Evolutionary conservation across 805 yeast genomes (phyloP).

Genomic region (Millerago galiae): DNA sequence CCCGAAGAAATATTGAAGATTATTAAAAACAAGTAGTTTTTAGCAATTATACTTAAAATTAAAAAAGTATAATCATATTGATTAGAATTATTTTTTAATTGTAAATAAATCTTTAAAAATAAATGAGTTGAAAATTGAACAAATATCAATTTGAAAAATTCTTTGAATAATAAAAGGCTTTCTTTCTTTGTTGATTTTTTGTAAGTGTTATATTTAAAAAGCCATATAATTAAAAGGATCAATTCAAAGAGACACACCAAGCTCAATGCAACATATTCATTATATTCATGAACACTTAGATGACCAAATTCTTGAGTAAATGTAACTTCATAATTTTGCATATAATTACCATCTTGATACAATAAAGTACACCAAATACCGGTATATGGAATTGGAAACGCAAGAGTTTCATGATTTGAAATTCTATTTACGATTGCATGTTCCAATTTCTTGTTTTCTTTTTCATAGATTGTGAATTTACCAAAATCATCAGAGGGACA

Average conservation of each 20-base stretch:
- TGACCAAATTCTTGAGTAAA: slow-evolving; percentile 6
- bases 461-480: neutral
- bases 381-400: slow-evolving; percentile 1
- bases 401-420: neutral
- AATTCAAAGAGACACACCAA: neutral
- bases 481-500: slow-evolving; percentile 4
- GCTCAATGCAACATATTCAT: neutral
- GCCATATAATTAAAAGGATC: neutral
- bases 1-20: neutral
- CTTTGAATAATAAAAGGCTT: neutral
- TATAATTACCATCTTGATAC: slow-evolving; percentile 8
- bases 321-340: neutral
- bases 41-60: neutral
- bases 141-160: neutral
- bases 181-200: neutral
- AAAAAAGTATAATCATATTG: neutral
- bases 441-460: neutral
- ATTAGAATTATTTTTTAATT: neutral
- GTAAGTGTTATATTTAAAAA: neutral
- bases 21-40: neutral
- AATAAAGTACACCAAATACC: slow-evolving; percentile 9
- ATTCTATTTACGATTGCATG: slow-evolving; percentile 1
- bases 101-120: neutral
- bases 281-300: slow-evolving; percentile 1
- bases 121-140: neutral